A percentile compares a stretch with the other conserved stretches of the same genome.
These are phyloP conservation scores for Daldinia vernicosa DNA, from an alignment of 495 filamentous ascomycete genomes.

Conservation along the genomic window DNA sequence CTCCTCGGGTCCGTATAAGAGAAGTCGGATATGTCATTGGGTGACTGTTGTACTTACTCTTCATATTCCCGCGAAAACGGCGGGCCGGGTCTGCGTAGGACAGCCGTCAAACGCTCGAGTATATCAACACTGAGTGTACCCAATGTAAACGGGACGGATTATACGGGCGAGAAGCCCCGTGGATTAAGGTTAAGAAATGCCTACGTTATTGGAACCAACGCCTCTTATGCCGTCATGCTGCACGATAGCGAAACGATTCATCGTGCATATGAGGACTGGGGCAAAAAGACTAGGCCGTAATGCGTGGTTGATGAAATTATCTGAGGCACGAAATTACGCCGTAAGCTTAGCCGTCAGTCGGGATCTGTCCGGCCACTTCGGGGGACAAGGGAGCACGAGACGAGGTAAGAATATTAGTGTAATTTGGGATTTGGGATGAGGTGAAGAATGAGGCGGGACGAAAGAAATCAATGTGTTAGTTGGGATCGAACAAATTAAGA, in stretches of 20 bases:
- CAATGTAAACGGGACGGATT: slow-evolving; percentile 2
- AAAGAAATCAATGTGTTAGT: slow-evolving; percentile 18
- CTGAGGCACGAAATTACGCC: slow-evolving; percentile 36
- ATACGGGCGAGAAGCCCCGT: background rate
- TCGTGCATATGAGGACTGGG: slow-evolving; percentile 40
- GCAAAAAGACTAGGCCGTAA: slow-evolving; percentile 23
- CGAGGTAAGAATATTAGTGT: slow-evolving; percentile 24
- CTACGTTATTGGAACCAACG: slow-evolving; percentile 15
- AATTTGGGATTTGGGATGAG: slow-evolving; percentile 20
- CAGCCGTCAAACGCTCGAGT: slow-evolving; percentile 15
- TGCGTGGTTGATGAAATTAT: slow-evolving; percentile 24
- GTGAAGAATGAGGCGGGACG: slow-evolving; percentile 21
- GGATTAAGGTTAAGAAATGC: background rate
- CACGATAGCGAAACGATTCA: slow-evolving; percentile 33
- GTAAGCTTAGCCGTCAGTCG: slow-evolving; percentile 42
- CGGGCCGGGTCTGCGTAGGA: slow-evolving; percentile 23
- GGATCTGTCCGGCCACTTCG: slow-evolving; percentile 30
- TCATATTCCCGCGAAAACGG: slow-evolving; percentile 22
- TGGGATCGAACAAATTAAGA: slow-evolving; percentile 26
- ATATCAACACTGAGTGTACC: background rate
- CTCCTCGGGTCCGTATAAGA: slow-evolving; percentile 21
- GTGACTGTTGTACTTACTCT: background rate
- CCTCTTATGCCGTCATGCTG: slow-evolving; percentile 32
- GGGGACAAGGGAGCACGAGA: slow-evolving; percentile 25
- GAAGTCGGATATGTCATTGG: slow-evolving; percentile 21